phyloP scores from a whole-genome alignment of 805 yeast genomes.

The Candida montana region DNA sequence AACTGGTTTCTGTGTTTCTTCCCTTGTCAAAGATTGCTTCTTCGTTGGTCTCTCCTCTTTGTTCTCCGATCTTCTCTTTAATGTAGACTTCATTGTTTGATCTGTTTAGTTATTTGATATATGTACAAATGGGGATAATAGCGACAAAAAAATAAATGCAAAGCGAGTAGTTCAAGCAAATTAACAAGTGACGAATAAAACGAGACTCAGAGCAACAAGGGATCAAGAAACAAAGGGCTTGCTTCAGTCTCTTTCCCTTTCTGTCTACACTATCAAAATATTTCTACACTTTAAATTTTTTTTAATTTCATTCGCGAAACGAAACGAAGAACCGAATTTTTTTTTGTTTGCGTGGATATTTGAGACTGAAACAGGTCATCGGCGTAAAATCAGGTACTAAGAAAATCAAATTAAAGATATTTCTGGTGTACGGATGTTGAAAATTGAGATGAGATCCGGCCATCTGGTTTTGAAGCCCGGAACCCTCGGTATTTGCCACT shows the following conservation, averaged over 20 bases:
- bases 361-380: background rate
- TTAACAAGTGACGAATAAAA: no score
- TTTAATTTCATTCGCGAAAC: background rate
- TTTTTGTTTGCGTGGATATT: conserved; percentile 1
- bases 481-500: no score
- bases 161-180: no score
- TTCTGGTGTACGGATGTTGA: background rate
- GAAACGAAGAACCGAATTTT: background rate
- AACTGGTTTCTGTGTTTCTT: conserved; percentile 11
- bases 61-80: conserved; percentile 17
- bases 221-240: no score
- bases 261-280: background rate
- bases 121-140: background rate
- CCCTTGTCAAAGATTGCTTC: conserved; percentile 18
- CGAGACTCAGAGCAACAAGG: background rate
- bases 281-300: background rate
- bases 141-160: background rate
- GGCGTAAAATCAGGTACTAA: background rate
- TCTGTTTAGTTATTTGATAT: background rate
- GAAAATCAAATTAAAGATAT: no score
- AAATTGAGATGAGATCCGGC: background rate
- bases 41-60: conserved; percentile 14
- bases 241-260: background rate
- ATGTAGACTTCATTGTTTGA: conserved; percentile 1
- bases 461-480: no score